phyloP scores from a whole-genome alignment of 108 stramenopile species.

The Cylindrotheca fusiformis region DNA sequence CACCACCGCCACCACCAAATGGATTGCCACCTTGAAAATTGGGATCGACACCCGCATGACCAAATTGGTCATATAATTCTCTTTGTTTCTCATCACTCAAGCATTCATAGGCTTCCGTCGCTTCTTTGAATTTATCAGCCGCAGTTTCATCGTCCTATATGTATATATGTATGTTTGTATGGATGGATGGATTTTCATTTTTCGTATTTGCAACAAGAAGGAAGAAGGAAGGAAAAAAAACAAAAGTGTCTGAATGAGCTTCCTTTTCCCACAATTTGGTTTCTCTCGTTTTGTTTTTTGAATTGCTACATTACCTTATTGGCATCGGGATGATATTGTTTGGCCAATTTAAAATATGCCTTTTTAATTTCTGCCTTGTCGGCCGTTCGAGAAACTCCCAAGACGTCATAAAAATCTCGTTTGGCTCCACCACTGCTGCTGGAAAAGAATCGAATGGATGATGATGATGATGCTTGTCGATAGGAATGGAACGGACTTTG shows the following conservation, averaged over 20 bases:
- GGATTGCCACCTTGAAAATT: conserved; percentile 60
- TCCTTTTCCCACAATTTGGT: conserved; percentile 35
- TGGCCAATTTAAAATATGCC: conserved; percentile 94
- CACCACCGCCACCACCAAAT: conserved; percentile 51
- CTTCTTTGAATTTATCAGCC: conserved; percentile 88
- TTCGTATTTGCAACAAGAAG: not conserved
- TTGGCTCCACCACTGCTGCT: too few relatives aligned
- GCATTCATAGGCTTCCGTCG: conserved; percentile 94
- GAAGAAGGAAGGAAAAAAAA: not conserved
- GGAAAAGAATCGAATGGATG: too few relatives aligned
- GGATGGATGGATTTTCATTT: not conserved
- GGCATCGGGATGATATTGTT: conserved; percentile 92
- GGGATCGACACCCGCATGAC: conserved; percentile 90
- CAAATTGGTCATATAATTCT: conserved; percentile 85
- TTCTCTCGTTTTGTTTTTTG: conserved; percentile 85
- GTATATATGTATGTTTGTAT: not conserved
- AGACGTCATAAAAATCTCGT: conserved; percentile 92
- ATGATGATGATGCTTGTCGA: too few relatives aligned
- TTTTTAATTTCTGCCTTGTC: conserved; percentile 86
- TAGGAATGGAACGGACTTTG: too few relatives aligned
- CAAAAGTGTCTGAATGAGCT: not conserved
- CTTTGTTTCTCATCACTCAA: conserved; percentile 89
- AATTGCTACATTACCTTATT: conserved; percentile 49
- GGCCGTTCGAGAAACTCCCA: conserved; percentile 77
- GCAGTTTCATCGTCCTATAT: conserved; percentile 57